These are phyloP conservation scores for Mycena latifolia DNA, from an alignment of 768 basidiomycete genomes.

Conservation along the genomic window DNA sequence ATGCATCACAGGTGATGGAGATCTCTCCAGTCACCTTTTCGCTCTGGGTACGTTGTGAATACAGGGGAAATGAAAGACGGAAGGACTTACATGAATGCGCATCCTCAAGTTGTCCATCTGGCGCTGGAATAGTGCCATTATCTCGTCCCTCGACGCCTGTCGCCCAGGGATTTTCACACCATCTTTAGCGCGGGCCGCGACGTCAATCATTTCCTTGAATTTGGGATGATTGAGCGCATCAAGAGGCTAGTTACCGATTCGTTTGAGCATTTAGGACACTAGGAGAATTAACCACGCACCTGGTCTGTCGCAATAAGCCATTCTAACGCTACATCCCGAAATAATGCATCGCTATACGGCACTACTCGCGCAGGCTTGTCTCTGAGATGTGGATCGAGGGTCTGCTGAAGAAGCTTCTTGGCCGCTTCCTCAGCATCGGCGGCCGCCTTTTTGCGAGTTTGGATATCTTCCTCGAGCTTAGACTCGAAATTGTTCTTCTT, in stretches of 20 bases:
- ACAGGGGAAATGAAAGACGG: background rate
- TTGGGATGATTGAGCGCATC: conserved; percentile 44
- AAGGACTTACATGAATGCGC: background rate
- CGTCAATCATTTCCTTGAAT: conserved; percentile 47
- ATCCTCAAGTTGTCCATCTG: conserved; percentile 4
- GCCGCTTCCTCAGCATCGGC: background rate
- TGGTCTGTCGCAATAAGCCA: conserved; percentile 11
- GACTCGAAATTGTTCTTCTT: no score
- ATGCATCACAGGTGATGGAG: conserved; percentile 52
- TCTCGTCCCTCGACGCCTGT: conserved; percentile 40
- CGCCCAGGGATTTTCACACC: conserved; percentile 44
- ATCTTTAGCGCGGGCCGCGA: conserved; percentile 44
- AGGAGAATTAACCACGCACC: background rate
- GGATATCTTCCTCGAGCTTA: no score
- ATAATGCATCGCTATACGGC: background rate
- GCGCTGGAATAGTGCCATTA: conserved; percentile 40
- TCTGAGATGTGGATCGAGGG: background rate
- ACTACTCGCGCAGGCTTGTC: background rate
- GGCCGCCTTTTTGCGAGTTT: no score
- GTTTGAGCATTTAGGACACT: background rate
- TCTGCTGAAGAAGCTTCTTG: background rate
- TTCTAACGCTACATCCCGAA: background rate
- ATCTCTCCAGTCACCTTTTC: conserved; percentile 37
- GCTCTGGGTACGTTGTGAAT: conserved; percentile 17
- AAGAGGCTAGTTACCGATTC: conserved; percentile 28